phyloP scores from a whole-genome alignment of 352 stramenopile genomes.

The Phytophthora hibernalis region DNA sequence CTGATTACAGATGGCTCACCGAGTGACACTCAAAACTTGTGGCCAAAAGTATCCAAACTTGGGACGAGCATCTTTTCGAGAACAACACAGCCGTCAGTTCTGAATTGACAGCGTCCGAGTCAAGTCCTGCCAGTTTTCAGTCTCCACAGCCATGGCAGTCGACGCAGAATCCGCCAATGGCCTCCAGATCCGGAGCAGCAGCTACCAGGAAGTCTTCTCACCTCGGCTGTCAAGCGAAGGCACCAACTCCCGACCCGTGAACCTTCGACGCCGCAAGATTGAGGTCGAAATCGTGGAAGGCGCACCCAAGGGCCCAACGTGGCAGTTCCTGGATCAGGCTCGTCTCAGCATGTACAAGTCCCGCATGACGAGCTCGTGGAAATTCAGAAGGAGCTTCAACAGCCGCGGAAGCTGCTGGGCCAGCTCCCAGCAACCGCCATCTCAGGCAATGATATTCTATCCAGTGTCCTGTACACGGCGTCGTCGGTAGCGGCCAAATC shows the following conservation, averaged over 20 bases:
- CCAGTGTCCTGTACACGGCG: slow-evolving; percentile 76
- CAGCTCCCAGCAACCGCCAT: slow-evolving; percentile 87
- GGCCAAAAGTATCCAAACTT: slow-evolving; percentile 2
- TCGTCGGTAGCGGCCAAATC: slow-evolving; percentile 53
- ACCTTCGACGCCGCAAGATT: slow-evolving; percentile 47
- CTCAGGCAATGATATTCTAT: slow-evolving; percentile 90
- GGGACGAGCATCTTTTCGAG: slow-evolving; percentile 9
- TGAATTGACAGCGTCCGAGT: slow-evolving; percentile 8
- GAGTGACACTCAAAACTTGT: not conserved
- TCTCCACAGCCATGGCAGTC: slow-evolving; percentile 10
- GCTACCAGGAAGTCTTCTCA: slow-evolving; percentile 20
- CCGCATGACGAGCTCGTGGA: slow-evolving; percentile 38
- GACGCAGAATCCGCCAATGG: slow-evolving; percentile 3
- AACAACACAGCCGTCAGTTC: slow-evolving; percentile 16
- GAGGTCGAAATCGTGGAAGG: slow-evolving; percentile 52
- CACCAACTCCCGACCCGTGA: slow-evolving; percentile 25
- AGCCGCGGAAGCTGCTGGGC: slow-evolving; percentile 44
- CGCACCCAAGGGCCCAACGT: slow-evolving; percentile 32
- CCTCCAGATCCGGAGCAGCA: slow-evolving; percentile 21
- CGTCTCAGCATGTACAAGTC: slow-evolving; percentile 39
- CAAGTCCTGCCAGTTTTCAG: not conserved
- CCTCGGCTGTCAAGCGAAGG: slow-evolving; percentile 16
- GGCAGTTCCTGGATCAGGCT: slow-evolving; percentile 47
- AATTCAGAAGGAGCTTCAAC: slow-evolving; percentile 38
- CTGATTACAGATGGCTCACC: no score